Conservation (phyloP, 805 yeast species). For the Candida arabinofermentans region DNA sequence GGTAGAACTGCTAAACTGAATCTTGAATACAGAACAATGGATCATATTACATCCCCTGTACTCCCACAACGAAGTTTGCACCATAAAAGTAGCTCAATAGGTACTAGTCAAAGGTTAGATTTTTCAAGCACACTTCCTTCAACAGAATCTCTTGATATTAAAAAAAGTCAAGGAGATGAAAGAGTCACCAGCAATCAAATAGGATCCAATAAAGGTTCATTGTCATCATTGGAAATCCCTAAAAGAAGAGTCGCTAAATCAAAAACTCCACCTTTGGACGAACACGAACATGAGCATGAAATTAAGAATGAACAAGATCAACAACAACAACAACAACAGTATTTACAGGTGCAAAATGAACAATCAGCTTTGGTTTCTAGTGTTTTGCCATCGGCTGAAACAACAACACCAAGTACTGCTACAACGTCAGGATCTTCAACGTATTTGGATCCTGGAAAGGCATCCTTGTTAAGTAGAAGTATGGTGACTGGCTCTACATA, state of each 20-base stretch:
- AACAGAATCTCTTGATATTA: neutral
- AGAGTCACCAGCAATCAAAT: too few relatives aligned
- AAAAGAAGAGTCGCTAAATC: neutral
- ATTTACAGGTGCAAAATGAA: too few relatives aligned
- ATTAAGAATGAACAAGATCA: neutral
- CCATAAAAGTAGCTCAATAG: neutral
- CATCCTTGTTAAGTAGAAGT: neutral
- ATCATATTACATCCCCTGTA: conserved; percentile 8
- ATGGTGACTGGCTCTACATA: neutral
- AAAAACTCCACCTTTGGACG: neutral
- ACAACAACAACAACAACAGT: neutral
- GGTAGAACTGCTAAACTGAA: conserved; percentile 10
- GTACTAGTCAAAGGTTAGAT: neutral
- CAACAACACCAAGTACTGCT: neutral
- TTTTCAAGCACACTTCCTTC: neutral
- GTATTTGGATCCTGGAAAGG: neutral
- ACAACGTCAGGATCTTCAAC: neutral
- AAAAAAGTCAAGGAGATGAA: too few relatives aligned
- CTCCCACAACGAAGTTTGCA: neutral
- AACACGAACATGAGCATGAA: neutral
- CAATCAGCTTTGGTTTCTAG: too few relatives aligned
- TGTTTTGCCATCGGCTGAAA: neutral
- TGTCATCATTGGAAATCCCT: neutral
- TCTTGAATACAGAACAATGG: conserved; percentile 14
- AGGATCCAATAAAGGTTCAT: neutral